A percentile compares a stretch with the other conserved stretches of the same genome.
These are phyloP conservation scores for Candida hungchunana DNA, from an alignment of 805 yeast species.

Conservation along the genomic window DNA sequence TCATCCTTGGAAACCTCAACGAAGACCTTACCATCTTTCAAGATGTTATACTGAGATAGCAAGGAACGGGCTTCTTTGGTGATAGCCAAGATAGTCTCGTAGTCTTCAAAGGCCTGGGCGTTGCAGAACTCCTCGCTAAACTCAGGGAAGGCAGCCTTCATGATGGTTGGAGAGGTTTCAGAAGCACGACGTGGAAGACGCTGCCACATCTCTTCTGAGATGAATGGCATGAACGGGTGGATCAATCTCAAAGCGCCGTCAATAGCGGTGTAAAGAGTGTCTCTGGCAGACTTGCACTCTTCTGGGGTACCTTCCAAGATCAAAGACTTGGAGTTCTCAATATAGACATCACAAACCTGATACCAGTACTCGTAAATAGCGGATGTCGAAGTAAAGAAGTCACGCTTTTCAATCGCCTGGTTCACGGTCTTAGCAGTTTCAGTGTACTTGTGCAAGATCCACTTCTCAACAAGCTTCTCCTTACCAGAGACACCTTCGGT, in stretches of 20 bases:
- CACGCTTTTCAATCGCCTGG: conserved; percentile 72
- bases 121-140: conserved; percentile 59
- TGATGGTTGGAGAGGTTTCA: conserved; percentile 68
- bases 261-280: conserved; percentile 87
- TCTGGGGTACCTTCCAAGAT: conserved; percentile 85
- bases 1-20: conserved; percentile 61
- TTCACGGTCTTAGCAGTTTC: conserved; percentile 61
- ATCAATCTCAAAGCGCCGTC: conserved; percentile 89
- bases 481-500: conserved; percentile 60
- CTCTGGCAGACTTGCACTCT: conserved; percentile 87
- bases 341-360: conserved; percentile 94
- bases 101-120: conserved; percentile 62
- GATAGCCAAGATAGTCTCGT: conserved; percentile 78
- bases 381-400: conserved; percentile 83
- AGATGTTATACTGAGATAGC: conserved; percentile 82
- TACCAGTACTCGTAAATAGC: conserved; percentile 93
- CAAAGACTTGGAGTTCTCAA: conserved; percentile 92
- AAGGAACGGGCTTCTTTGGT: conserved; percentile 91
- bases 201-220: conserved; percentile 99
- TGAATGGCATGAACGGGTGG: conserved; percentile 97
- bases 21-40: conserved; percentile 82
- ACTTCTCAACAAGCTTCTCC: conserved; percentile 89
- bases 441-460: conserved; percentile 89
- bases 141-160: conserved; percentile 75
- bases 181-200: conserved; percentile 84